Percentiles rank a stretch among this genome's conserved stretches.
Evolutionary conservation across 208 protist species (phyloP).

Genomic region (Vickermania ingenoplastis): DNA sequence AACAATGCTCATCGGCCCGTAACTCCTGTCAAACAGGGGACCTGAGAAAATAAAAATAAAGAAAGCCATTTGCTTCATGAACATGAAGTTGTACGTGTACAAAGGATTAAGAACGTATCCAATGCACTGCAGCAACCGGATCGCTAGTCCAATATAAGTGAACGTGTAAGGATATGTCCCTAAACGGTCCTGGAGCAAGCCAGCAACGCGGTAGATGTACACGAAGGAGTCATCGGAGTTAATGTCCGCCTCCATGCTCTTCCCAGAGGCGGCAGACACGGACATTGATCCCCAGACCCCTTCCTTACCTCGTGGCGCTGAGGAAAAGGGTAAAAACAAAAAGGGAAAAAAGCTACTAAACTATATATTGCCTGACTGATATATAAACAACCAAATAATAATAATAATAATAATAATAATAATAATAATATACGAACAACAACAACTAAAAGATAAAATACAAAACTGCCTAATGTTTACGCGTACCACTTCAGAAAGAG

Average conservation of each 20-base stretch:
- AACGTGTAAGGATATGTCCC: constrained; percentile 4
- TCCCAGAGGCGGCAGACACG: constrained; percentile 4
- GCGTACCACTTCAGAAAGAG: no score
- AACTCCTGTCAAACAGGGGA: constrained; percentile 8
- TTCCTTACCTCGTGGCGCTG: neutral
- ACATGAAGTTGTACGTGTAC: neutral
- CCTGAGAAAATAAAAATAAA: constrained; percentile 6
- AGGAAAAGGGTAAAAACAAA: neutral
- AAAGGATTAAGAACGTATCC: constrained; percentile 2
- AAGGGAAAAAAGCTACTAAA: neutral
- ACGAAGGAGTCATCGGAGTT: neutral
- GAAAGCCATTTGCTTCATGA: neutral
- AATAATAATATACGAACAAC: constrained; percentile 4
- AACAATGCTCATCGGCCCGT: constrained; percentile 4
- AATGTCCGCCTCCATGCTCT: constrained; percentile 4
- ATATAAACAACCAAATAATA: no score
- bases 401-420: neutral
- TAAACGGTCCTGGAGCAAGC: neutral
- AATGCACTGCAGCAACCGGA: constrained; percentile 6
- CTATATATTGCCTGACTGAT: no score
- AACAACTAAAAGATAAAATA: neutral
- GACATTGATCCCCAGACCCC: no score
- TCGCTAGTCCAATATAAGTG: neutral
- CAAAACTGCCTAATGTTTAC: neutral
- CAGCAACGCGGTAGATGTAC: constrained; percentile 2